phyloP scores from a whole-genome alignment of 2,329 filamentous ascomycete species.

The Exophiala viscosa region DNA sequence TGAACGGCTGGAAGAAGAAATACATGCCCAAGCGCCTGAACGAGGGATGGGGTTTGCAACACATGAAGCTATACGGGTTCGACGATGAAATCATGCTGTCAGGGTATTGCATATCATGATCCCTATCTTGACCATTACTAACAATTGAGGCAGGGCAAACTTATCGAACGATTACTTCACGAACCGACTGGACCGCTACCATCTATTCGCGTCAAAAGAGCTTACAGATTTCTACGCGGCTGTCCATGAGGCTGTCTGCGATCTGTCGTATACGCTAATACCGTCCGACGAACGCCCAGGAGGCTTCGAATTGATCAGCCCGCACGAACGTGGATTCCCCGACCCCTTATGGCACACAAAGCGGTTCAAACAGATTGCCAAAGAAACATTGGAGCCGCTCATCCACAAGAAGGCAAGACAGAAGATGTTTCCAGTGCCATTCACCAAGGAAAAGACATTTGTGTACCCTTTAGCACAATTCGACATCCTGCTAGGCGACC shows the following conservation, averaged over 20 bases:
- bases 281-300: slow-evolving; percentile 52
- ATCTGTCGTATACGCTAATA: slow-evolving; percentile 74
- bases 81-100: slow-evolving; percentile 96
- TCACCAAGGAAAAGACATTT: slow-evolving; percentile 57
- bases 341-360: slow-evolving; percentile 28
- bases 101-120: slow-evolving; percentile 52
- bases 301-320: slow-evolving; percentile 52
- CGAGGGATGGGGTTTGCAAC: slow-evolving; percentile 95
- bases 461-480: slow-evolving; percentile 87
- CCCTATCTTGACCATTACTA: slow-evolving; percentile 1
- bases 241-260: slow-evolving; percentile 73
- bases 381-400: slow-evolving; percentile 62
- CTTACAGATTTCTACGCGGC: slow-evolving; percentile 78
- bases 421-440: slow-evolving; percentile 27
- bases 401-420: slow-evolving; percentile 47
- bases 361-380: slow-evolving; percentile 65
- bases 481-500: slow-evolving; percentile 65
- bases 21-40: slow-evolving; percentile 86
- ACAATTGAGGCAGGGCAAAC: slow-evolving; percentile 60
- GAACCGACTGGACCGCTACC: slow-evolving; percentile 90
- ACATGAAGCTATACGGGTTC: slow-evolving; percentile 97
- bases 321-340: slow-evolving; percentile 25
- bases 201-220: slow-evolving; percentile 75
- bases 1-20: slow-evolving; percentile 81
- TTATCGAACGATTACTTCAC: slow-evolving; percentile 93